These are phyloP conservation scores for Fusarium nematophilum DNA, from an alignment of 2,329 filamentous ascomycete species.

Conservation along the genomic window DNA sequence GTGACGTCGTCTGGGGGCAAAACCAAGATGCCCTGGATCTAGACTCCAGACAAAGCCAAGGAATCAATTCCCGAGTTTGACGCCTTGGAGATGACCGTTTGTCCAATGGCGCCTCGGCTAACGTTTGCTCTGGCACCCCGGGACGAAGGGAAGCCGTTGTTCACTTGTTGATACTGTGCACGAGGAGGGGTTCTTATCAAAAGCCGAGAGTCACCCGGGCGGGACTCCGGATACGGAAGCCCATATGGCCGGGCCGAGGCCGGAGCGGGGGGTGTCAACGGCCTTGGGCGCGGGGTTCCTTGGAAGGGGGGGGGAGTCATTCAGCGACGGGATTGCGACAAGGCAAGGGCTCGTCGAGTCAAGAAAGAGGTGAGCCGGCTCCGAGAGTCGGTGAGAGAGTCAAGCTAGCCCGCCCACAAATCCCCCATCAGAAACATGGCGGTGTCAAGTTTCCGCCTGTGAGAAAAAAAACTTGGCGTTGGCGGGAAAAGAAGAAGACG, in stretches of 20 bases:
- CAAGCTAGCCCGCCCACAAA: not conserved
- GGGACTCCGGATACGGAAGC: slow-evolving; percentile 33
- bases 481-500: slow-evolving; percentile 21
- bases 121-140: slow-evolving; percentile 18
- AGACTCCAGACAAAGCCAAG: not conserved
- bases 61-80: not conserved
- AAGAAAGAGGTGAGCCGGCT: slow-evolving; percentile 1
- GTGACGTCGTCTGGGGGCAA: slow-evolving; percentile 33
- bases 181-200: not conserved
- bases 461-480: slow-evolving; percentile 16
- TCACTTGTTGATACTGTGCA: slow-evolving; percentile 31
- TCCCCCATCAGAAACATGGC: slow-evolving; percentile 15
- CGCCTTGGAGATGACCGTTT: not conserved
- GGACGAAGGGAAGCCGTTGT: slow-evolving; percentile 19
- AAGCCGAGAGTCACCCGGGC: not conserved
- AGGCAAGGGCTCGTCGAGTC: slow-evolving; percentile 14
- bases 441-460: slow-evolving; percentile 20
- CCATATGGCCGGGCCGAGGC: slow-evolving; percentile 35
- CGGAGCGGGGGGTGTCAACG: slow-evolving; percentile 27
- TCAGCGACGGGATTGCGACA: not conserved
- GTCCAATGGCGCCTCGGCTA: too few species aligned
- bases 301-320: slow-evolving; percentile 6
- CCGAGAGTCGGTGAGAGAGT: slow-evolving; percentile 14
- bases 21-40: slow-evolving; percentile 1
- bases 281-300: slow-evolving; percentile 25